phyloP scores from a whole-genome alignment of 2,329 filamentous ascomycete genomes.

The Byssochlamys sp. region DNA sequence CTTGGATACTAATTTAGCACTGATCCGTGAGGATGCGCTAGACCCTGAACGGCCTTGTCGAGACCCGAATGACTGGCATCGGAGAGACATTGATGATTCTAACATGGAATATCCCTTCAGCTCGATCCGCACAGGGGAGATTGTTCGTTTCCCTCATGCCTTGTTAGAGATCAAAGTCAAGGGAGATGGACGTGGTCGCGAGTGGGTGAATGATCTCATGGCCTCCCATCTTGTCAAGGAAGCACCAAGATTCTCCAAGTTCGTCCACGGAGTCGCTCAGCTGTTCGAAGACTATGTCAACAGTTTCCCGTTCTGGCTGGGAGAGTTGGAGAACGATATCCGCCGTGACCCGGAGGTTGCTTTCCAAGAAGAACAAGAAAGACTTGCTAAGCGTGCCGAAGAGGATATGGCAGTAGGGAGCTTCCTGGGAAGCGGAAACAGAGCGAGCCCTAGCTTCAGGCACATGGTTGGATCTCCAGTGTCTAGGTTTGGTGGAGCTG shows the following conservation, averaged over 20 bases:
- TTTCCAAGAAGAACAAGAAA: slow-evolving; percentile 83
- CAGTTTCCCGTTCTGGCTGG: slow-evolving; percentile 90
- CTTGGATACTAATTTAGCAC: slow-evolving; percentile 82
- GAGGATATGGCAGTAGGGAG: slow-evolving; percentile 85
- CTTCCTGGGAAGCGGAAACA: slow-evolving; percentile 60
- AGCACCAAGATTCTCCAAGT: slow-evolving; percentile 87
- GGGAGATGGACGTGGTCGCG: slow-evolving; percentile 52
- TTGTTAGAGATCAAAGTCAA: slow-evolving; percentile 86
- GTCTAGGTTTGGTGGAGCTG: slow-evolving; percentile 16
- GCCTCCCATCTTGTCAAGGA: slow-evolving; percentile 84
- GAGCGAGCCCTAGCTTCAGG: slow-evolving; percentile 19
- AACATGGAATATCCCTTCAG: slow-evolving; percentile 80
- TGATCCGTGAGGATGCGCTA: slow-evolving; percentile 67
- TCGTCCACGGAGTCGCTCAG: slow-evolving; percentile 82
- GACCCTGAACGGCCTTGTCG: slow-evolving; percentile 79
- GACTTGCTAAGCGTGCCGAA: slow-evolving; percentile 68
- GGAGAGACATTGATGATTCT: slow-evolving; percentile 73
- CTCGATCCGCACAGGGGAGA: slow-evolving; percentile 79
- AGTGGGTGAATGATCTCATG: slow-evolving; percentile 89
- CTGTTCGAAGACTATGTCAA: slow-evolving; percentile 96
- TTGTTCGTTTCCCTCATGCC: slow-evolving; percentile 81
- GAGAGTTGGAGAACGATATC: slow-evolving; percentile 84
- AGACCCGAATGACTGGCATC: slow-evolving; percentile 81
- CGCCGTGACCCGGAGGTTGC: slow-evolving; percentile 82
- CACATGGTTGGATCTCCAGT: slow-evolving; percentile 27